Percentiles rank a stretch among this genome's conserved stretches.
These are phyloP conservation scores for Aegilops tauschii DNA, from an alignment of 176 grass and related monocot species.

Conservation along the genomic window DNA sequence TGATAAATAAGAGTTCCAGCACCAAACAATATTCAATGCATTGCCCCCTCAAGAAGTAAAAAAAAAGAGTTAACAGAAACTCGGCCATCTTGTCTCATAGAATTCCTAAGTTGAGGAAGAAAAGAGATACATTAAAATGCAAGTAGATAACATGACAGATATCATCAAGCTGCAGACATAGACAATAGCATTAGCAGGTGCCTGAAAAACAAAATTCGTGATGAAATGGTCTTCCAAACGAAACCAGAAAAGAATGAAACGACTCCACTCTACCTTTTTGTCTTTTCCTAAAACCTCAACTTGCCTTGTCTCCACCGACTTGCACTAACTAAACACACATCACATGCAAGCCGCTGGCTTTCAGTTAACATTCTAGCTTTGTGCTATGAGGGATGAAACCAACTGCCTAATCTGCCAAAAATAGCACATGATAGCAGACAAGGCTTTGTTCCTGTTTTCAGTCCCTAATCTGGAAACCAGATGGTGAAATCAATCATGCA, in stretches of 20 bases:
- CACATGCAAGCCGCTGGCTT: background rate
- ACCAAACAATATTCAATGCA: no score
- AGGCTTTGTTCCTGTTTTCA: background rate
- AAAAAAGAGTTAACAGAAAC: no score
- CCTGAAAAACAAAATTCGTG: background rate
- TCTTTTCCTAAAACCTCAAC: background rate
- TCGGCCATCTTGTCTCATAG: no score
- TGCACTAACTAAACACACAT: background rate
- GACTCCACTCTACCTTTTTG: background rate
- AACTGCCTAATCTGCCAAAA: no score
- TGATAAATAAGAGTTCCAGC: no score
- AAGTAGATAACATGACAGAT: no score
- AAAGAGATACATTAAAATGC: no score
- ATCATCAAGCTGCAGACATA: no score
- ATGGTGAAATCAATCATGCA: background rate
- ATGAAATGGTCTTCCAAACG: background rate
- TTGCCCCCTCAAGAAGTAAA: no score
- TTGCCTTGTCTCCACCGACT: background rate
- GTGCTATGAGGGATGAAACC: background rate
- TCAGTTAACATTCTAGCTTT: background rate
- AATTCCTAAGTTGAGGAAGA: no score
- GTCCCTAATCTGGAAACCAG: background rate
- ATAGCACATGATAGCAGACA: no score
- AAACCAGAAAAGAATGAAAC: background rate
- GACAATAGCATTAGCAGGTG: no score